Conservation (phyloP, 805 yeast genomes). For the Kodamaea leandrae region DNA sequence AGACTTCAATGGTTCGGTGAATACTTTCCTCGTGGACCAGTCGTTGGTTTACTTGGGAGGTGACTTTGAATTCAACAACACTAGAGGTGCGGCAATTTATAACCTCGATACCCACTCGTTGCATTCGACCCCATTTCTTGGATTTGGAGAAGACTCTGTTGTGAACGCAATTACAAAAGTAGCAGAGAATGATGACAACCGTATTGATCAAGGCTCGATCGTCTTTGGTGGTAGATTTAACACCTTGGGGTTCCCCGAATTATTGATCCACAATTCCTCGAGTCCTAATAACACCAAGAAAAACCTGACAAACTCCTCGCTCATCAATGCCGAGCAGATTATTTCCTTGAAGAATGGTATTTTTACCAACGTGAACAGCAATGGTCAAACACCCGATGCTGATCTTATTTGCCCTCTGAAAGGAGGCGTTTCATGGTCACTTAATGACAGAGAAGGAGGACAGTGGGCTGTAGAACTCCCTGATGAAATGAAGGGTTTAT, state of each 20-base stretch:
- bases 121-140: constrained; percentile 62
- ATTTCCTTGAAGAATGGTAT: constrained; percentile 57
- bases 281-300: constrained; percentile 27
- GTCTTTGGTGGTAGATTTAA: constrained; percentile 79
- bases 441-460: constrained; percentile 49
- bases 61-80: constrained; percentile 50
- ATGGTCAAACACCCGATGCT: constrained; percentile 26
- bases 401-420: constrained; percentile 54
- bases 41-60: constrained; percentile 78
- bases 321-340: constrained; percentile 56
- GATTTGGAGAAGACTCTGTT: constrained; percentile 60
- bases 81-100: constrained; percentile 65
- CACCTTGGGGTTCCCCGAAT: constrained; percentile 53
- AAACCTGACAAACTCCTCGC: constrained; percentile 36
- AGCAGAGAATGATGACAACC: constrained; percentile 20
- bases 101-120: constrained; percentile 44
- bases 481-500: constrained; percentile 42
- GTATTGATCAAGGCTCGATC: constrained; percentile 38
- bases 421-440: constrained; percentile 51
- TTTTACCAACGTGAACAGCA: constrained; percentile 48
- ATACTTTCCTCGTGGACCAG: constrained; percentile 37
- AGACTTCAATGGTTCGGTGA: constrained; percentile 29
- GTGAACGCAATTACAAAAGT: constrained; percentile 63
- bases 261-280: constrained; percentile 38
- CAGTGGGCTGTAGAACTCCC: constrained; percentile 65